Base-by-base conservation (phyloP, 164 flowering plant species). In the Vitis rotundifolia region DNA sequence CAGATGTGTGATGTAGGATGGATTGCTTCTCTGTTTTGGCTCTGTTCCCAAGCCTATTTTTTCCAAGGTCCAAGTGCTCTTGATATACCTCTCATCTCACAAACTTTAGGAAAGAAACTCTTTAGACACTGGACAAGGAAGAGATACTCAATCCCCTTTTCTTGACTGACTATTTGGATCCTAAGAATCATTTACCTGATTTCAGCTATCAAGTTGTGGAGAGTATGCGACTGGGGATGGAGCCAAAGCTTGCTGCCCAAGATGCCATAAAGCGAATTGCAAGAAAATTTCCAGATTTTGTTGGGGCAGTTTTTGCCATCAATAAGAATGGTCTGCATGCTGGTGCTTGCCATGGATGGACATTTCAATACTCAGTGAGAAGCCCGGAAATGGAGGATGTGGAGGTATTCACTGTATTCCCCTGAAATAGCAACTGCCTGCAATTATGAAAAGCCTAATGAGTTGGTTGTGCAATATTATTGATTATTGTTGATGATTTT, bases 301-400 rank as follows among this genome's bases (percentile, higher is more conserved):
- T 92, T n/a, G 98, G 98, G 68, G 97, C 97, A 72, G 80, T 94
- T 59, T 78, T 94, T 70, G 97, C 97, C 6, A 75, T 94, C 28
- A 78, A 86, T 60, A 90, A 84, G 68, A 73, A 85, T 11, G 98
- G 98, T 0, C 69, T 74, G 52, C 97, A 94, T 65, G 97, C 94
- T 7, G 97, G 98, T 57, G 97, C 97, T 47, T 94, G 97, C 84
- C 91, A 91, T 81, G 97, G 97, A 59, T 94, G 98, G 98, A 94
- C 90, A 56, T 94, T 94, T 76, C 85, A 92, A 62, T 94, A 94
- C 83, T 87, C 97, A 1, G 92, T 94, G 2, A 85, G 87, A 79
- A 85, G 85, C 72, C 78, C 86, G 2, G 77, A 67, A 61, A 88
- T 82, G 86, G 69, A 86, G 3, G 92, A 92, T 73, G 97, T 89